Evolutionary conservation across 768 basidiomycete species (phyloP), one percentile per base, ranked within the genome.

Genomic region (Royoungia palumana): DNA sequence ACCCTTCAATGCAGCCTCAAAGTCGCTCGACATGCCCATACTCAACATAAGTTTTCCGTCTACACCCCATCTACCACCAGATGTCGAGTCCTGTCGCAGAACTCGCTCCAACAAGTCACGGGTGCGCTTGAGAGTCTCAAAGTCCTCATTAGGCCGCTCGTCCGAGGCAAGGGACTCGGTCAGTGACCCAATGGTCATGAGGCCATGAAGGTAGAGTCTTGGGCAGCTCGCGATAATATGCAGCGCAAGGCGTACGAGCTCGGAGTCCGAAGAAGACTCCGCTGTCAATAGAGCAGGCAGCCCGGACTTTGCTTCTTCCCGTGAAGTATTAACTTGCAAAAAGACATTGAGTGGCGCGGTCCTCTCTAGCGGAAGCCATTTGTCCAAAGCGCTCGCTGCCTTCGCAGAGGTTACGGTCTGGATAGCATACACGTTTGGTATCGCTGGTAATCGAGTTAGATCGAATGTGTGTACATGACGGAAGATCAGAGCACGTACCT

Each of bases 21-120:
- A 98, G 61, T 98, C 95, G 53, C 84, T 86, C 43, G 92, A 94
- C 95, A 97, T 97, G 7, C 95, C 95, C 94, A 96, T 97, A 49
- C 89, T 92, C 64, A 92, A 61, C 58, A 85, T 22, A 44, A 92
- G 63, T 51, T 63, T 66, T 13, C 81, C 80, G 3, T 67, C 65
- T 21, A 73, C 67, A 12, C 84, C 85, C 79, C 80, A 80, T 30
- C 40, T 57, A 24, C 43, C 51, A 19, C 27, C 35, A 13, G 50
- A 57, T 0, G 58, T 53, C 5, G 67, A 52, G 24, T 70, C 63
- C 4, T 56, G 41, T 19, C 47, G 53, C 47, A 91, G 69, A 28
- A 72, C 68, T 2, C 55, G 65, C 47, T 80, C 70, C 46, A 96
- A 67, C 12, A 73, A 51, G 53, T 82, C 80, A 44, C 87, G 72